phyloP scores from a whole-genome alignment of 768 basidiomycete genomes.

The Phlebiopsis gigantea region DNA sequence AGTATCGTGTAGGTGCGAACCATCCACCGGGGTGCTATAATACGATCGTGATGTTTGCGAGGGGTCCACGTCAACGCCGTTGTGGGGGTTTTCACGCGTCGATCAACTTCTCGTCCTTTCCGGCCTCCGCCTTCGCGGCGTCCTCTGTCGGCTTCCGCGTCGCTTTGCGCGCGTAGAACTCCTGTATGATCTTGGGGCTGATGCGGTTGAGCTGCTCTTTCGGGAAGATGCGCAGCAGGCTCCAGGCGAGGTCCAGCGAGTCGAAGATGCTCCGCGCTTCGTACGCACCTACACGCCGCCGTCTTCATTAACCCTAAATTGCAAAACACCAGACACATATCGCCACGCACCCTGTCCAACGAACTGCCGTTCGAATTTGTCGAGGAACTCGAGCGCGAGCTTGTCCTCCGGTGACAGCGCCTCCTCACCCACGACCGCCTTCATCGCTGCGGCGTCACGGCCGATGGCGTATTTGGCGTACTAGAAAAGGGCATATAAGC shows the following conservation, averaged over 20 bases:
- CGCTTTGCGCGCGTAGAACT: slow-evolving; percentile 86
- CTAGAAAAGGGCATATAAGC: slow-evolving; percentile 33
- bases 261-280: slow-evolving; percentile 97
- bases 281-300: slow-evolving; percentile 63
- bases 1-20: slow-evolving; percentile 6
- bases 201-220: slow-evolving; percentile 98
- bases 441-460: slow-evolving; percentile 96
- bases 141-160: slow-evolving; percentile 56
- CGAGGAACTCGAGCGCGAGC: slow-evolving; percentile 93
- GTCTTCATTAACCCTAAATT: neutral
- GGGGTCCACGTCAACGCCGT: neutral
- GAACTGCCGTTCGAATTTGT: slow-evolving; percentile 96
- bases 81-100: slow-evolving; percentile 30
- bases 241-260: slow-evolving; percentile 96
- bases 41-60: neutral
- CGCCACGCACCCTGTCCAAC: slow-evolving; percentile 80
- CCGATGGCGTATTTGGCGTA: slow-evolving; percentile 99
- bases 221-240: slow-evolving; percentile 94
- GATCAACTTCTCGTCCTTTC: slow-evolving; percentile 51
- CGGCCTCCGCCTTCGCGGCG: slow-evolving; percentile 39
- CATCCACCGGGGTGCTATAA: neutral
- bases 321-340: slow-evolving; percentile 18
- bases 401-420: slow-evolving; percentile 94
- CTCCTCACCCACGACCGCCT: slow-evolving; percentile 98
- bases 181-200: slow-evolving; percentile 91